Conservation (phyloP, 148 eudicot species). For the Chenopodium formosanum region DNA sequence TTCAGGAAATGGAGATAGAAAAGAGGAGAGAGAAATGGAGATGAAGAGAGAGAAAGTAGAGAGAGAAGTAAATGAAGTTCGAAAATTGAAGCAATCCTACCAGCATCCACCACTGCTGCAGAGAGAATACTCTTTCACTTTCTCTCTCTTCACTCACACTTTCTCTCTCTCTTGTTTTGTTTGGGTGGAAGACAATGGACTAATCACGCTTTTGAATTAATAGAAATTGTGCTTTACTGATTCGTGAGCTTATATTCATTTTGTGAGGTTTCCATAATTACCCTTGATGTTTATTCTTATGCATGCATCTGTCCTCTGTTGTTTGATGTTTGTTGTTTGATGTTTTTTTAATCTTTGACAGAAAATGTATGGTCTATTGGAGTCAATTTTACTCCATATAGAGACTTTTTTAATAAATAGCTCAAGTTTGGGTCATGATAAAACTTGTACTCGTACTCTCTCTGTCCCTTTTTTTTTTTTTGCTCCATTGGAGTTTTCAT, state of each 20-base stretch:
- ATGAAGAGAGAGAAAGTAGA: too few species aligned
- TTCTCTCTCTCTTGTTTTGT: neutral
- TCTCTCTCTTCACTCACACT: neutral
- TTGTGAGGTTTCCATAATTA: neutral
- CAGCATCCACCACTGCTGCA: neutral
- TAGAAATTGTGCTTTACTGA: slow-evolving; percentile 9
- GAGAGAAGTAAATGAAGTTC: neutral
- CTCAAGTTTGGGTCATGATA: too few species aligned
- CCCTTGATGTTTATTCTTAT: neutral
- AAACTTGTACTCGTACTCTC: too few species aligned
- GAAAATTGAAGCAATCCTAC: slow-evolving; percentile 8
- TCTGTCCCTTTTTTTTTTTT: too few species aligned
- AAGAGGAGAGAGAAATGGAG: neutral
- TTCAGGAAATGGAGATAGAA: neutral
- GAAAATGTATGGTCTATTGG: too few species aligned
- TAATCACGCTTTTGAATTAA: slow-evolving; percentile 4
- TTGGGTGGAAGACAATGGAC: slow-evolving; percentile 6
- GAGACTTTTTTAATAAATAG: too few species aligned
- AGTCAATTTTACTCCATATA: too few species aligned
- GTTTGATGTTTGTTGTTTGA: too few species aligned
- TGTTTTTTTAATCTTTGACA: neutral
- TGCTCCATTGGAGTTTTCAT: too few species aligned
- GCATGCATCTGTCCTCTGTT: neutral
- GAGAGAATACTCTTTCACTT: too few species aligned
- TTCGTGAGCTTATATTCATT: neutral